Evolutionary conservation across 1,139 yeast species (phyloP).

Genomic region (Candida sojae): DNA sequence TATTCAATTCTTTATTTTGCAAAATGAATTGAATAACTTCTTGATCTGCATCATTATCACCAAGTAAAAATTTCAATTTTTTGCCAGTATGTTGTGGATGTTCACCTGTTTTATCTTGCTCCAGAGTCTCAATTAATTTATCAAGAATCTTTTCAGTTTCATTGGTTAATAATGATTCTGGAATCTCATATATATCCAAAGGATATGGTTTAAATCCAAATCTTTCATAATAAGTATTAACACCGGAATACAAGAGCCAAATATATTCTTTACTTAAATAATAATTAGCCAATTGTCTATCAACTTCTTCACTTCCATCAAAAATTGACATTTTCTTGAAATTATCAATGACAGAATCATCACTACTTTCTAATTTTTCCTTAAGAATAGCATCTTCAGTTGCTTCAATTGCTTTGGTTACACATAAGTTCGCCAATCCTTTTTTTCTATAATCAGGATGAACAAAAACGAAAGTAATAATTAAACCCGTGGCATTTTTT

Average conservation of each 20-base stretch:
- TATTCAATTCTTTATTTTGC: constrained; percentile 39
- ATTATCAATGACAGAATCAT: constrained; percentile 23
- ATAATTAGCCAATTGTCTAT: constrained; percentile 33
- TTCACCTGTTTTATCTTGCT: constrained; percentile 8
- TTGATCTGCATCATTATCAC: constrained; percentile 27
- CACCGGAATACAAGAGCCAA: constrained; percentile 42
- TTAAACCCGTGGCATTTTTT: constrained; percentile 27
- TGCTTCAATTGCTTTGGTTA: constrained; percentile 29
- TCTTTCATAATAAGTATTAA: constrained; percentile 32
- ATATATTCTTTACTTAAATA: constrained; percentile 39
- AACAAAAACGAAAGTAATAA: constrained; percentile 32
- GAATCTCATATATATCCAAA: constrained; percentile 36
- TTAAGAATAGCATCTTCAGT: constrained; percentile 33
- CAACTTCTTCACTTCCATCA: constrained; percentile 27
- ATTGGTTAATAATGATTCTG: constrained; percentile 22
- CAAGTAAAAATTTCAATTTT: constrained; percentile 28
- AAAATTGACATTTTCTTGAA: constrained; percentile 34
- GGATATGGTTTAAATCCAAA: constrained; percentile 45
- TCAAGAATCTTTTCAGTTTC: constrained; percentile 23
- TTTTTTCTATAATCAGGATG: constrained; percentile 26
- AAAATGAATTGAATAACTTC: constrained; percentile 33
- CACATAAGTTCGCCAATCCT: constrained; percentile 33
- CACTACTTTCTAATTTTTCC: constrained; percentile 24
- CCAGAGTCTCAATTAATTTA: constrained; percentile 19
- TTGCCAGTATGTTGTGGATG: constrained; percentile 24